A percentile compares a stretch with the other conserved stretches of the same genome.
Conservation (phyloP, 202 grass and related monocot genomes). For the Zoysia matrella region DNA sequence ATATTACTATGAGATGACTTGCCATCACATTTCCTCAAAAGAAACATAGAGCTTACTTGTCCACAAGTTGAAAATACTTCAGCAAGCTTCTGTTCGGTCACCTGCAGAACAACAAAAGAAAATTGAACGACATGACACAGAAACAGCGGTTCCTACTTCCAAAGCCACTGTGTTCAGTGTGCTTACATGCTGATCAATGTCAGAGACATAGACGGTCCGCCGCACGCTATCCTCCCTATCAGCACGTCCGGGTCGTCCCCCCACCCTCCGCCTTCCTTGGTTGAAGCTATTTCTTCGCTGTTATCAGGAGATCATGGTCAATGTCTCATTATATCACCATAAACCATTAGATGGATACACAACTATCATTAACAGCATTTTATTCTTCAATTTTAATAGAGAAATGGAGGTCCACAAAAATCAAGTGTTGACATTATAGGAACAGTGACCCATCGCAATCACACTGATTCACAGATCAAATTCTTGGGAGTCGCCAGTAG, state of each 20-base stretch:
- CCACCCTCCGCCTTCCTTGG: slow-evolving; percentile 60
- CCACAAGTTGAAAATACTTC: too few relatives aligned
- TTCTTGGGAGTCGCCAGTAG: slow-evolving; percentile 16
- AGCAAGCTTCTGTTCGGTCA: slow-evolving; percentile 93
- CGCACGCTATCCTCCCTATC: slow-evolving; percentile 28
- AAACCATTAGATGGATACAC: not conserved
- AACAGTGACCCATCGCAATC: slow-evolving; percentile 34
- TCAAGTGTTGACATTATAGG: slow-evolving; percentile 28
- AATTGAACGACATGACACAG: slow-evolving; percentile 39
- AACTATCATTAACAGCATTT: not conserved
- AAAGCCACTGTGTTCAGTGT: slow-evolving; percentile 4
- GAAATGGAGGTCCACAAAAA: slow-evolving; percentile 29
- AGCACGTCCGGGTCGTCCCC: slow-evolving; percentile 54
- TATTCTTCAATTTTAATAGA: slow-evolving; percentile 1
- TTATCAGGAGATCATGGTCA: slow-evolving; percentile 30
- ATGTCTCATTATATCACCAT: not conserved
- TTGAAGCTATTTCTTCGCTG: slow-evolving; percentile 70
- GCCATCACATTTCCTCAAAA: not conserved
- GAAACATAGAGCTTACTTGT: slow-evolving; percentile 21
- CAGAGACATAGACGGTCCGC: slow-evolving; percentile 91
- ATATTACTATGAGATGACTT: not conserved
- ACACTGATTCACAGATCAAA: slow-evolving; percentile 30
- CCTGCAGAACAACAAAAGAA: slow-evolving; percentile 53
- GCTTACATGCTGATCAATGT: slow-evolving; percentile 91
- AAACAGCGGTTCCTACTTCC: not conserved